phyloP scores from a whole-genome alignment of 2,329 filamentous ascomycete genomes.

The Colletotrichum camelliae region DNA sequence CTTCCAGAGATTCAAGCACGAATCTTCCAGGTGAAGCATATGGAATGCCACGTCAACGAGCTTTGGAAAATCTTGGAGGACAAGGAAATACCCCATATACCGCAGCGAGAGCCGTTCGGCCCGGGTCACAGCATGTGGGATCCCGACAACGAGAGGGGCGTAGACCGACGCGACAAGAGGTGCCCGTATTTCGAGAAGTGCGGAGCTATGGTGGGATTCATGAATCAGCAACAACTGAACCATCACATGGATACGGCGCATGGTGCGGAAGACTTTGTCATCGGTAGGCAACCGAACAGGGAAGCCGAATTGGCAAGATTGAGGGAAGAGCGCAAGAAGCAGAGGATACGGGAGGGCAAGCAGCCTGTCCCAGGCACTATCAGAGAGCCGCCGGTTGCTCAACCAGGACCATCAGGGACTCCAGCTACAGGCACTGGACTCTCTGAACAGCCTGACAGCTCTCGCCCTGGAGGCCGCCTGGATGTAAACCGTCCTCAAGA shows the following conservation, averaged over 20 bases:
- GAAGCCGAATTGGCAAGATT: background rate
- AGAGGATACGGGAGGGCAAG: conserved; percentile 9
- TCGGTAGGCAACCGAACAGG: background rate
- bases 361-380: background rate
- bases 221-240: conserved; percentile 21
- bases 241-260: conserved; percentile 15
- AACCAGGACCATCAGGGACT: background rate
- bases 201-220: conserved; percentile 23
- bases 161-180: conserved; percentile 22
- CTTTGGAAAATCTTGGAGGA: conserved; percentile 16
- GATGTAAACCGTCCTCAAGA: background rate
- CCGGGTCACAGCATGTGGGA: conserved; percentile 19
- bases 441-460: background rate
- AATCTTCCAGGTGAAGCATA: conserved; percentile 11
- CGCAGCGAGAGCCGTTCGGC: conserved; percentile 7
- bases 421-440: background rate
- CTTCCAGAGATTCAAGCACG: background rate
- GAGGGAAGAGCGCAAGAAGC: background rate
- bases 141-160: conserved; percentile 3
- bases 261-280: conserved; percentile 4
- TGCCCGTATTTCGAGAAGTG: conserved; percentile 22
- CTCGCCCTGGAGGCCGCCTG: background rate
- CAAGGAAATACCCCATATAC: background rate
- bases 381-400: background rate
- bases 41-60: conserved; percentile 23